Conservation (phyloP, 2,329 filamentous ascomycete species). For the Fusarium circinatum region DNA sequence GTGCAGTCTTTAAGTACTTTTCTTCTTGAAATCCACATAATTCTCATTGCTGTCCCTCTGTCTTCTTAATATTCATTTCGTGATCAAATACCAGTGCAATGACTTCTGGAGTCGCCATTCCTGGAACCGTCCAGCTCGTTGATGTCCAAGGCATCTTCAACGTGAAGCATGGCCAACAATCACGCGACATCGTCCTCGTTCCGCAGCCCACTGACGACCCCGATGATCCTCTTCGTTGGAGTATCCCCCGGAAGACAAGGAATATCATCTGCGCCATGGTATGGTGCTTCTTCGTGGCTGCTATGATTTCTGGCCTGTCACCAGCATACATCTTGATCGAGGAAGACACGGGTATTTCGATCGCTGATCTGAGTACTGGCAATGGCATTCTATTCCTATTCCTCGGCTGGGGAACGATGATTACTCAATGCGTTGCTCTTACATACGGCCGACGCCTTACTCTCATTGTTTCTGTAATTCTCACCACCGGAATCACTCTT, state of each 20-base stretch:
- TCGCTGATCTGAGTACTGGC: slow-evolving; percentile 34
- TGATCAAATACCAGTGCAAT: neutral
- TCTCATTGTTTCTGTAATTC: slow-evolving; percentile 26
- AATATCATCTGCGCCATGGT: slow-evolving; percentile 39
- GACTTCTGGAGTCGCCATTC: slow-evolving; percentile 10
- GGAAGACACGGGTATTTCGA: slow-evolving; percentile 39
- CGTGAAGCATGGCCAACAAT: slow-evolving; percentile 30
- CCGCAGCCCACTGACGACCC: slow-evolving; percentile 40
- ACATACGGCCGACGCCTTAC: neutral
- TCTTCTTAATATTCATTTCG: neutral
- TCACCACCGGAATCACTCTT: slow-evolving; percentile 28
- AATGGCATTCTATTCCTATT: neutral
- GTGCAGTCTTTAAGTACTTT: neutral
- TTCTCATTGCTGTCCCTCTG: too few species aligned
- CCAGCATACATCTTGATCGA: slow-evolving; percentile 41
- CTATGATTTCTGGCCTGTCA: slow-evolving; percentile 39
- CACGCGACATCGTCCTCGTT: slow-evolving; percentile 33
- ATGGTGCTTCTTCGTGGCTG: slow-evolving; percentile 42
- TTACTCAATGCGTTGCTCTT: neutral
- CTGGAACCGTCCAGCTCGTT: slow-evolving; percentile 38
- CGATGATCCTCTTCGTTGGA: slow-evolving; percentile 40
- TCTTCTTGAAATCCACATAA: neutral
- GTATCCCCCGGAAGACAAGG: slow-evolving; percentile 25
- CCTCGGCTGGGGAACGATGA: neutral
- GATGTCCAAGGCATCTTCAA: slow-evolving; percentile 30